These are phyloP conservation scores for Dactylellina parvicollis DNA, from an alignment of 2,329 filamentous ascomycete genomes.

Conservation along the genomic window DNA sequence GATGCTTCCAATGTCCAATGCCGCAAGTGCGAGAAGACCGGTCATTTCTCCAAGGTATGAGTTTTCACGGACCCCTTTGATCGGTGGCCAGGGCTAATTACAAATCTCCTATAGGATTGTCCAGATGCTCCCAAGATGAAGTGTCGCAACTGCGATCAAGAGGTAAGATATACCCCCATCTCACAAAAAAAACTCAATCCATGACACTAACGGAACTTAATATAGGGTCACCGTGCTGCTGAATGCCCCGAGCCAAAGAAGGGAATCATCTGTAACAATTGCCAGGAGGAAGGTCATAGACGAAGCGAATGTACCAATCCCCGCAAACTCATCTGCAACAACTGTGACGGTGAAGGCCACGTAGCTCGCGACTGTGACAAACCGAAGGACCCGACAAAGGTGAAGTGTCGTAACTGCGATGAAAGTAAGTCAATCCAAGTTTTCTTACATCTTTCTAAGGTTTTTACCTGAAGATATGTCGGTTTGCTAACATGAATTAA, in stretches of 20 bases:
- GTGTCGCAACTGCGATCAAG: slow-evolving; percentile 49
- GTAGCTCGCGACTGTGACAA: slow-evolving; percentile 68
- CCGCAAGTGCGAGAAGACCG: slow-evolving; percentile 63
- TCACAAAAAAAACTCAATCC: not conserved
- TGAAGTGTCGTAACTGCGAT: slow-evolving; percentile 70
- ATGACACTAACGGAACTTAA: not conserved
- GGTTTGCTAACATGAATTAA: slow-evolving; percentile 42
- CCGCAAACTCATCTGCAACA: slow-evolving; percentile 65
- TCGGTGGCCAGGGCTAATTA: not conserved
- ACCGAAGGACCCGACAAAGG: slow-evolving; percentile 68
- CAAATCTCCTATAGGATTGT: slow-evolving; percentile 19
- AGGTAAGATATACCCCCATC: not conserved
- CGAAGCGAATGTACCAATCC: slow-evolving; percentile 59
- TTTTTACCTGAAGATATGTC: not conserved
- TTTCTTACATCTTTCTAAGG: not conserved
- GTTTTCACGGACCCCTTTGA: not conserved
- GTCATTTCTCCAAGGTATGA: slow-evolving; percentile 45
- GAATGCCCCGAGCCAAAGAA: slow-evolving; percentile 47
- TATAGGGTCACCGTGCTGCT: slow-evolving; percentile 37
- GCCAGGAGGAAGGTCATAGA: slow-evolving; percentile 59
- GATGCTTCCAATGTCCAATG: slow-evolving; percentile 72
- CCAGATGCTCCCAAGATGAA: slow-evolving; percentile 44
- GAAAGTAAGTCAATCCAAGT: slow-evolving; percentile 59
- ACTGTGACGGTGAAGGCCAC: slow-evolving; percentile 73
- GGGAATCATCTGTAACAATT: slow-evolving; percentile 62